phyloP scores from a whole-genome alignment of 106 monocot genomes.

The Allium sativum region DNA sequence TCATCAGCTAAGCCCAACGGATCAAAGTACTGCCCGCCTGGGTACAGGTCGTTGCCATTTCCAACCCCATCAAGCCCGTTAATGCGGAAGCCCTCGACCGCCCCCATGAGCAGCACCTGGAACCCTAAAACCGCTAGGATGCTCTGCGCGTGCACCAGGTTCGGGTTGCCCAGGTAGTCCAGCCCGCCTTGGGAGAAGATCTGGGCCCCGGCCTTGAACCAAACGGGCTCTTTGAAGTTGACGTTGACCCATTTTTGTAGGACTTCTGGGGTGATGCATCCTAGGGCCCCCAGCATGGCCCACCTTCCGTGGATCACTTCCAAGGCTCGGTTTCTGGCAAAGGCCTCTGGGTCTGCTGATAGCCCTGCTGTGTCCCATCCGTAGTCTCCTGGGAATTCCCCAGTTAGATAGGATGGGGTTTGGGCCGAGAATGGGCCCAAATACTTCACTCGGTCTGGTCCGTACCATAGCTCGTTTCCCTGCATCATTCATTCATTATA shows the following conservation, averaged over 20 bases:
- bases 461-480: constrained; percentile 87
- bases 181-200: constrained; percentile 84
- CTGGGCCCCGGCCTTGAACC: constrained; percentile 99
- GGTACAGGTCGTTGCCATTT: constrained; percentile 14
- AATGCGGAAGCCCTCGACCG: constrained; percentile 16
- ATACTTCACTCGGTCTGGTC: constrained; percentile 89
- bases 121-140: constrained; percentile 20
- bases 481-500: neutral
- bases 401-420: constrained; percentile 88
- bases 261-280: constrained; percentile 97
- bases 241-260: constrained; percentile 78
- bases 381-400: constrained; percentile 97
- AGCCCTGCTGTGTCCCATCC: constrained; percentile 98
- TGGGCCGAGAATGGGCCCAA: constrained; percentile 93
- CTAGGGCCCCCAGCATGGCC: constrained; percentile 94
- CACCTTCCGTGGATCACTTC: constrained; percentile 87
- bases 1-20: constrained; percentile 71
- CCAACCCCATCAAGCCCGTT: constrained; percentile 18
- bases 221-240: constrained; percentile 95
- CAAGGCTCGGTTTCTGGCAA: constrained; percentile 89
- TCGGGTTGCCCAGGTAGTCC: constrained; percentile 76
- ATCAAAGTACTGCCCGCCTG: constrained; percentile 33
- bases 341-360: constrained; percentile 95
- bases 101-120: constrained; percentile 67
- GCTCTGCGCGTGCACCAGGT: constrained; percentile 48